These are phyloP conservation scores for Brachypodium distachyon DNA, from an alignment of 202 grass and related monocot species.

Conservation along the genomic window DNA sequence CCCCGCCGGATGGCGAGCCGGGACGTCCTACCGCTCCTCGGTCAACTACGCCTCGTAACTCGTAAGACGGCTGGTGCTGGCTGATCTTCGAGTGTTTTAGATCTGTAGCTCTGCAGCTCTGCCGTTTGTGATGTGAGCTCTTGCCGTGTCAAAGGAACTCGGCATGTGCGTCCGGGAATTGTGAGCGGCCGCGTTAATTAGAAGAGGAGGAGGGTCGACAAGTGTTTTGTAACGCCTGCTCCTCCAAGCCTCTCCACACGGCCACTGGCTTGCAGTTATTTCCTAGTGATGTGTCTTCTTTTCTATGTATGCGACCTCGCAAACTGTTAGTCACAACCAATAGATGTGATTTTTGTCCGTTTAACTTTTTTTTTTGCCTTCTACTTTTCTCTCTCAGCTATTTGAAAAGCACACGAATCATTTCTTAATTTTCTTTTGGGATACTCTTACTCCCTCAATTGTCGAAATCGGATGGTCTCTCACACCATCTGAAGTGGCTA, in stretches of 20 bases:
- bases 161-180: slow-evolving; percentile 33
- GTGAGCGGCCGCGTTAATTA: slow-evolving; percentile 11
- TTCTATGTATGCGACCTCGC: background rate
- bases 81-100: no score
- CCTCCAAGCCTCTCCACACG: background rate
- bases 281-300: slow-evolving; percentile 11
- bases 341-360: background rate
- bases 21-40: slow-evolving; percentile 34
- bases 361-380: no score
- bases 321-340: background rate
- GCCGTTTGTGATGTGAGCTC: background rate
- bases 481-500: no score
- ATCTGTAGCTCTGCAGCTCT: background rate
- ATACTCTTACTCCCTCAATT: no score
- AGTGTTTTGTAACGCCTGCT: background rate
- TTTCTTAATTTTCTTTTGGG: no score
- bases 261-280: background rate
- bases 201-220: slow-evolving; percentile 19
- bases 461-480: no score
- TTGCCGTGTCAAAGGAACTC: background rate
- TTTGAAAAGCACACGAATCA: no score
- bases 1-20: slow-evolving; percentile 45
- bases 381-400: no score
- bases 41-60: slow-evolving; percentile 25
- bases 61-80: background rate